Evolutionary conservation across 75 land plant genomes (phyloP).

Genomic region (Azolla pinnata): DNA sequence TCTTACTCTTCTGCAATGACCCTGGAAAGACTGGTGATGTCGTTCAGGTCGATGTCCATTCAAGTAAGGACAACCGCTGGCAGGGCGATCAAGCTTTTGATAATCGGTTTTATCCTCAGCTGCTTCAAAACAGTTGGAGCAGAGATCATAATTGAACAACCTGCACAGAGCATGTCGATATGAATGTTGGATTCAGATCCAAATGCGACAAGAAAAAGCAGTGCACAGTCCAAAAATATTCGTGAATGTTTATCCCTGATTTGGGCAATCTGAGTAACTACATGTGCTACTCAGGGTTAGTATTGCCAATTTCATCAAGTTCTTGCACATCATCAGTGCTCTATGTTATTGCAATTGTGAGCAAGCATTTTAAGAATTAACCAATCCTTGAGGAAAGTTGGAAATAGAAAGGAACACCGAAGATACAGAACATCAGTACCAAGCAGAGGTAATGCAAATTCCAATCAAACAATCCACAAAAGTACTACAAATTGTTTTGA

Average conservation of each 20-base stretch:
- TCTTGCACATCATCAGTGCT: background rate
- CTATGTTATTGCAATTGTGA: no score
- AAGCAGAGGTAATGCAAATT: background rate
- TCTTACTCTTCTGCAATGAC: background rate
- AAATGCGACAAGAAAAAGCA: no score
- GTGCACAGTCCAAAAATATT: background rate
- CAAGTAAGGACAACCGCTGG: no score
- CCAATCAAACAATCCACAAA: background rate
- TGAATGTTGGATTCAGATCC: no score
- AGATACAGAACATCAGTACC: no score
- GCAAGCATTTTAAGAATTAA: no score
- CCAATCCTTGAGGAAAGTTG: no score
- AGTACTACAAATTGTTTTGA: background rate
- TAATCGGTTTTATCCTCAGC: conserved; percentile 60
- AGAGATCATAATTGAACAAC: conserved; percentile 76
- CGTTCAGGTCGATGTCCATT: no score
- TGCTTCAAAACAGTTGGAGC: conserved; percentile 52
- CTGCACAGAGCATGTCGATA: conserved; percentile 37
- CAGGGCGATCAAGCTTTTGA: conserved; percentile 41
- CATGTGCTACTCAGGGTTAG: background rate
- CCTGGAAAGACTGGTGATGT: background rate
- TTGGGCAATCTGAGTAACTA: background rate
- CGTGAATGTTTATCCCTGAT: no score
- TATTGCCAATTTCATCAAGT: background rate
- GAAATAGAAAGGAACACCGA: no score